Conservation (phyloP, 768 basidiomycete genomes). For the Termitomyces sp. region DNA sequence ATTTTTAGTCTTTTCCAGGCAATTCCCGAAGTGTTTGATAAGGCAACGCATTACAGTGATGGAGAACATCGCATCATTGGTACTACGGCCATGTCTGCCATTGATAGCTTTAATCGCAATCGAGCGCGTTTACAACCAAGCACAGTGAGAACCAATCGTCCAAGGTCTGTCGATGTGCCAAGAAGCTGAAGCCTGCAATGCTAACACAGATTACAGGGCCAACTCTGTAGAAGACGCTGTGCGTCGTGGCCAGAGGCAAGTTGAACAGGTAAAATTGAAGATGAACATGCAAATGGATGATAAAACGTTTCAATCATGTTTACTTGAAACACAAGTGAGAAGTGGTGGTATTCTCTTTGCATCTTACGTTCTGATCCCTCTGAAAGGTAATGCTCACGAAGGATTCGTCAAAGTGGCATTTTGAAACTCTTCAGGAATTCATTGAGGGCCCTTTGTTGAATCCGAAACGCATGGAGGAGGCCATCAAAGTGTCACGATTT, state of each 20-base stretch:
- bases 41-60: slow-evolving; percentile 77
- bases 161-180: slow-evolving; percentile 40
- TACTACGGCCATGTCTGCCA: slow-evolving; percentile 76
- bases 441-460: slow-evolving; percentile 91
- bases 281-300: slow-evolving; percentile 96
- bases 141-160: slow-evolving; percentile 50
- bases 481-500: slow-evolving; percentile 85
- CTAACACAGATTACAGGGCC: slow-evolving; percentile 36
- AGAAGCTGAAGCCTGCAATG: background rate
- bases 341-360: slow-evolving; percentile 3
- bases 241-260: slow-evolving; percentile 82
- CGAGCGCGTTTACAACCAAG: slow-evolving; percentile 61
- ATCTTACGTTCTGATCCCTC: background rate
- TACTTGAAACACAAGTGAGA: slow-evolving; percentile 82
- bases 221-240: slow-evolving; percentile 84
- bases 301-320: slow-evolving; percentile 74
- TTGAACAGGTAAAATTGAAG: slow-evolving; percentile 87
- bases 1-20: slow-evolving; percentile 41
- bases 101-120: slow-evolving; percentile 94
- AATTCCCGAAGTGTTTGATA: slow-evolving; percentile 77
- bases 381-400: slow-evolving; percentile 78
- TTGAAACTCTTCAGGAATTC: slow-evolving; percentile 81
- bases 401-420: slow-evolving; percentile 90
- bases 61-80: slow-evolving; percentile 80
- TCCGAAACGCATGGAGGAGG: slow-evolving; percentile 90